Conservation (phyloP, 768 basidiomycete species). For the Podaxis rugospora region DNA sequence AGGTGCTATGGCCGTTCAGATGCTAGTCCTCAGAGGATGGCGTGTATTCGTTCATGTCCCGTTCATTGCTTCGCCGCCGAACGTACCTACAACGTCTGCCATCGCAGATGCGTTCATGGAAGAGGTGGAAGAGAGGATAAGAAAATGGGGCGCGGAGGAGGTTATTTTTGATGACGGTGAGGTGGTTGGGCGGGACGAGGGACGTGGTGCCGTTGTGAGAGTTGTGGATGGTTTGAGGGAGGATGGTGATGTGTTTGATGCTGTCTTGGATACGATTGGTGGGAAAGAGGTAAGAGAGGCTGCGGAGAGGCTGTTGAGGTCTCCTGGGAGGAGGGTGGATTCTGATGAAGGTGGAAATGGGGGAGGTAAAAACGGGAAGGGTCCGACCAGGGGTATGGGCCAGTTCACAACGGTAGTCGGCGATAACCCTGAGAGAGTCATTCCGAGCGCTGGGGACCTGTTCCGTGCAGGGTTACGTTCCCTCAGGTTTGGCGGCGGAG, state of each 20-base stretch:
- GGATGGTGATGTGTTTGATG: slow-evolving; percentile 68
- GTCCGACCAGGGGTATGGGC: slow-evolving; percentile 20
- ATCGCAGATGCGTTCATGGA: slow-evolving; percentile 34
- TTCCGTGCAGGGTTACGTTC: slow-evolving; percentile 71
- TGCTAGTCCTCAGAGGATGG: slow-evolving; percentile 68
- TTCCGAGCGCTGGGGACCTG: slow-evolving; percentile 69
- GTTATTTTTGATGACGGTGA: slow-evolving; percentile 65
- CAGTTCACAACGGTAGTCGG: slow-evolving; percentile 84
- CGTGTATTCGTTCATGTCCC: slow-evolving; percentile 68
- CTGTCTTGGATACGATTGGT: slow-evolving; percentile 79
- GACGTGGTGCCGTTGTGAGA: slow-evolving; percentile 42
- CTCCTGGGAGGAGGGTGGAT: slow-evolving; percentile 15
- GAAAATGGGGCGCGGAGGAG: slow-evolving; percentile 73
- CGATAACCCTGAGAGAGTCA: slow-evolving; percentile 56
- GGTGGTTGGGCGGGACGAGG: slow-evolving; percentile 29
- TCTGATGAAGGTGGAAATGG: slow-evolving; percentile 10
- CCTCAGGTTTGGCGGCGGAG: slow-evolving; percentile 31
- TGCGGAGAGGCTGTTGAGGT: slow-evolving; percentile 55
- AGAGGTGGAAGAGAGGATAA: slow-evolving; percentile 47
- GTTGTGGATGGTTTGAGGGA: slow-evolving; percentile 47
- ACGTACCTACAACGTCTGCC: slow-evolving; percentile 18
- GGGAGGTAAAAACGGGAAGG: slow-evolving; percentile 19
- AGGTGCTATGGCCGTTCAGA: slow-evolving; percentile 75
- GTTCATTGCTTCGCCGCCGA: slow-evolving; percentile 22
- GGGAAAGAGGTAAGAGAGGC: slow-evolving; percentile 79